Conservation (phyloP, 1,284 basidiomycete genomes). For the Austroboletus novae-zelandiae region DNA sequence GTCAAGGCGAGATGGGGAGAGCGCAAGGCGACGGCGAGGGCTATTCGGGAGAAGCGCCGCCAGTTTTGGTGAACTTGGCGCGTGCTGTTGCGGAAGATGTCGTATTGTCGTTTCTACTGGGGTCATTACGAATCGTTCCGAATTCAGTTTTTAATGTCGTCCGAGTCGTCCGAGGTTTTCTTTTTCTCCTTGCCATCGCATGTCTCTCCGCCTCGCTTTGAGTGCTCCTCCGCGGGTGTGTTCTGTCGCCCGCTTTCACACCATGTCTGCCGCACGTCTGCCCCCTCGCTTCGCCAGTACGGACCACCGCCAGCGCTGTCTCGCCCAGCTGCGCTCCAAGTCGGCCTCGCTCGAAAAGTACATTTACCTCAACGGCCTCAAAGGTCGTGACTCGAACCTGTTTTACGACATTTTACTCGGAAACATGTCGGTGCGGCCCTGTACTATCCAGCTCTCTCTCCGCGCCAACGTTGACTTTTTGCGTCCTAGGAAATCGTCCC, state of each 20-base stretch:
- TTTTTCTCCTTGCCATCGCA: not conserved
- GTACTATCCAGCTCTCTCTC: too few relatives aligned
- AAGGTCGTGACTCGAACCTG: constrained; percentile 59
- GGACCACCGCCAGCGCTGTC: constrained; percentile 57
- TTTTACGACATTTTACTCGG: constrained; percentile 61
- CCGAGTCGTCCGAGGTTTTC: too few relatives aligned
- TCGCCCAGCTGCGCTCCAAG: constrained; percentile 62
- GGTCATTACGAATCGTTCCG: too few relatives aligned
- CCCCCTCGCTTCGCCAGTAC: constrained; percentile 54
- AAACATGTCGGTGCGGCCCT: constrained; percentile 60
- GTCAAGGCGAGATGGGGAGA: constrained; percentile 58
- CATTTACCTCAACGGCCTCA: constrained; percentile 65
- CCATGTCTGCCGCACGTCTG: constrained; percentile 30
- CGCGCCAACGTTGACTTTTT: too few relatives aligned
- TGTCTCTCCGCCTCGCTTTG: constrained; percentile 8
- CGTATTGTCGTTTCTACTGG: too few relatives aligned
- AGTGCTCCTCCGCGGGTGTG: too few relatives aligned
- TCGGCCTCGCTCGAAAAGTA: constrained; percentile 61
- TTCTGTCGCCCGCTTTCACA: constrained; percentile 8
- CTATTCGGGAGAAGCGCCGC: constrained; percentile 55
- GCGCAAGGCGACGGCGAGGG: constrained; percentile 48
- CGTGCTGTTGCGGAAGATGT: not conserved
- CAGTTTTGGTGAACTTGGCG: constrained; percentile 50
- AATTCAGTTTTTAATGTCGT: too few relatives aligned
- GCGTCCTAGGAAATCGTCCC: constrained; percentile 49